Conservation (phyloP, 2,329 filamentous ascomycete genomes). For the Aureobasidium sp. region DNA sequence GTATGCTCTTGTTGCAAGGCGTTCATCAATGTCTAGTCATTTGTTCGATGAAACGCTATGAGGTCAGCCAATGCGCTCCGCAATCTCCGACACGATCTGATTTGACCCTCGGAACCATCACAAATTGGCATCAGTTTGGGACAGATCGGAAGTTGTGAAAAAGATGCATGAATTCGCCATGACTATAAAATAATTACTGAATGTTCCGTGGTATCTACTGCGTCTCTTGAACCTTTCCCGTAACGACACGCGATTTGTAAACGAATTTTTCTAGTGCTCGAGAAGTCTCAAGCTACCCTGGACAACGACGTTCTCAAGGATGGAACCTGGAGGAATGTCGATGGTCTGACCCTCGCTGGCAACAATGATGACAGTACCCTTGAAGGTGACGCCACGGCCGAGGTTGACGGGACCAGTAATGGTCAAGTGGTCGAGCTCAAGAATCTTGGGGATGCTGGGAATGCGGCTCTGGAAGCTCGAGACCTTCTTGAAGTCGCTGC, state of each 20-base stretch:
- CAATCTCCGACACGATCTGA: neutral
- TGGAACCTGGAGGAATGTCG: slow-evolving; percentile 90
- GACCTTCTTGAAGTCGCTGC: slow-evolving; percentile 99
- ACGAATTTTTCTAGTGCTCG: slow-evolving; percentile 48
- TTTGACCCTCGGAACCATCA: neutral
- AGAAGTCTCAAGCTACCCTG: slow-evolving; percentile 83
- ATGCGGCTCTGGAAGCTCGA: slow-evolving; percentile 91
- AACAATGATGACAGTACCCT: slow-evolving; percentile 98
- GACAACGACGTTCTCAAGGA: slow-evolving; percentile 97
- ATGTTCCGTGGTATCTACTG: slow-evolving; percentile 17
- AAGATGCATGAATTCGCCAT: slow-evolving; percentile 14
- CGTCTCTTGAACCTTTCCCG: slow-evolving; percentile 10
- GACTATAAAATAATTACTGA: slow-evolving; percentile 14
- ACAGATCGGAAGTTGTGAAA: neutral
- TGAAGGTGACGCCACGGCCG: slow-evolving; percentile 87
- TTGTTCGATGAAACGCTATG: neutral
- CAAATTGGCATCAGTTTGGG: neutral
- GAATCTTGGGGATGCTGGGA: slow-evolving; percentile 79
- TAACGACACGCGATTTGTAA: neutral
- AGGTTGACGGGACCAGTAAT: slow-evolving; percentile 97
- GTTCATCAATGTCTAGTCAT: neutral
- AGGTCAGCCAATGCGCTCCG: neutral
- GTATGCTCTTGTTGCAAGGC: neutral
- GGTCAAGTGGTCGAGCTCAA: slow-evolving; percentile 89
- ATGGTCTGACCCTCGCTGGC: slow-evolving; percentile 97